These are phyloP conservation scores for Nyctanthes arbortristis DNA, from an alignment of 257 asterid species.

Conservation along the genomic window DNA sequence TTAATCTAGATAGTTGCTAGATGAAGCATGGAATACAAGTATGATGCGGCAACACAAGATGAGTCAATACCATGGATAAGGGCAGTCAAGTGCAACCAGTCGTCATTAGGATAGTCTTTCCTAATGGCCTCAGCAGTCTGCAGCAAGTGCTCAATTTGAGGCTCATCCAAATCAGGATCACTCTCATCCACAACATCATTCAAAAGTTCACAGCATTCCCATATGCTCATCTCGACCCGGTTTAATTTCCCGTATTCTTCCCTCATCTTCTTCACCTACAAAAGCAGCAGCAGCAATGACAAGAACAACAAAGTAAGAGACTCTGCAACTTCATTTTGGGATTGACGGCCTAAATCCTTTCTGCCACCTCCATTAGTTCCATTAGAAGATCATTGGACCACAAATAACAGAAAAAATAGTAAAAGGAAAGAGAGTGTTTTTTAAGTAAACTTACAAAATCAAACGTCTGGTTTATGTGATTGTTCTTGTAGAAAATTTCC, in stretches of 20 bases:
- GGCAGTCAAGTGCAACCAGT: conserved; percentile 90
- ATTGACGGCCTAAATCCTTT: neutral
- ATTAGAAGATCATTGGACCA: no score
- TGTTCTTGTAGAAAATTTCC: conserved; percentile 58
- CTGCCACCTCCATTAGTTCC: neutral
- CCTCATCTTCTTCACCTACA: conserved; percentile 77
- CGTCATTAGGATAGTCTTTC: conserved; percentile 78
- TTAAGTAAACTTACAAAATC: conserved; percentile 56
- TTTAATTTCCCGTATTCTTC: conserved; percentile 60
- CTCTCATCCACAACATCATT: conserved; percentile 81
- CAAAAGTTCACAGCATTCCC: conserved; percentile 91
- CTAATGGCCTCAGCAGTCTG: conserved; percentile 93
- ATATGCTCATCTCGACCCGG: conserved; percentile 78
- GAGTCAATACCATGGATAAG: conserved; percentile 66
- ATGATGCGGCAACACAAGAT: neutral
- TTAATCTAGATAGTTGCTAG: no score
- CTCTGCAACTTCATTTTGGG: no score
- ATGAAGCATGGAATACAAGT: neutral
- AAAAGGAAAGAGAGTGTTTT: no score
- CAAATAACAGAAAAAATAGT: no score
- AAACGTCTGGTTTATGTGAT: conserved; percentile 73
- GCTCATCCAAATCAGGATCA: conserved; percentile 91
- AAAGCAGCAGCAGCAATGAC: neutral
- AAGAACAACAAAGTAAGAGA: no score
- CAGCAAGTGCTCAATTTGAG: conserved; percentile 85